Percentiles rank a stretch among this genome's conserved stretches.
These are phyloP conservation scores for Aspergillus uvarum DNA, from an alignment of 2,329 filamentous ascomycete species.

Conservation along the genomic window DNA sequence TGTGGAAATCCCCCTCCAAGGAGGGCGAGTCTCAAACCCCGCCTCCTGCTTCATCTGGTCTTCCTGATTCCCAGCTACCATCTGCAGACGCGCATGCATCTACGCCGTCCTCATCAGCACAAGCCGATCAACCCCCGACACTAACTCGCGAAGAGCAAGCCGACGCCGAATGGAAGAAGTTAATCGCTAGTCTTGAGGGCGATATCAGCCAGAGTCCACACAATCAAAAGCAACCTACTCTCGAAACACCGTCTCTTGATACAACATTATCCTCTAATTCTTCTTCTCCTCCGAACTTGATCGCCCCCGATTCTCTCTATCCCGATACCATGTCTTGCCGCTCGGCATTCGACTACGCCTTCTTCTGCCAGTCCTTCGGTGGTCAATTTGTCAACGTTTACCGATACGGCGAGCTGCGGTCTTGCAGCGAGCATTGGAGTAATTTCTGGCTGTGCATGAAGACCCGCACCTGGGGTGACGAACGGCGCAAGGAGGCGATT, in stretches of 20 bases:
- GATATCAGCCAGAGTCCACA: constrained; percentile 21
- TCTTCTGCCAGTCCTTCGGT: constrained; percentile 88
- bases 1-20: constrained; percentile 37
- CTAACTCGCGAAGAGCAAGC: constrained; percentile 49
- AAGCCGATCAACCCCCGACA: constrained; percentile 24
- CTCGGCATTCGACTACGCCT: constrained; percentile 85
- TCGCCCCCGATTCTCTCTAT: constrained; percentile 68
- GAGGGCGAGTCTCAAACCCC: constrained; percentile 28
- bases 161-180: constrained; percentile 55
- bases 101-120: constrained; percentile 15
- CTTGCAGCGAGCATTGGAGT: constrained; percentile 82
- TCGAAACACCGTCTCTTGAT: constrained; percentile 14
- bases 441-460: constrained; percentile 99
- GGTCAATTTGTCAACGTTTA: constrained; percentile 92
- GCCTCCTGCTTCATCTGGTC: constrained; percentile 16
- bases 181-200: constrained; percentile 53
- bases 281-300: constrained; percentile 29
- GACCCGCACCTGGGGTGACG: constrained; percentile 62
- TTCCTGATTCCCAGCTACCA: constrained; percentile 5
- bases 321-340: constrained; percentile 85
- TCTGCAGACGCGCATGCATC: constrained; percentile 8
- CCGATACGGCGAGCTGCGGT: constrained; percentile 73
- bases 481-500: constrained; percentile 60
- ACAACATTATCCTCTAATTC: constrained; percentile 9
- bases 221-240: constrained; percentile 3